phyloP scores from a whole-genome alignment of 2,329 filamentous ascomycete species.

The Botryosphaeria agaves region DNA sequence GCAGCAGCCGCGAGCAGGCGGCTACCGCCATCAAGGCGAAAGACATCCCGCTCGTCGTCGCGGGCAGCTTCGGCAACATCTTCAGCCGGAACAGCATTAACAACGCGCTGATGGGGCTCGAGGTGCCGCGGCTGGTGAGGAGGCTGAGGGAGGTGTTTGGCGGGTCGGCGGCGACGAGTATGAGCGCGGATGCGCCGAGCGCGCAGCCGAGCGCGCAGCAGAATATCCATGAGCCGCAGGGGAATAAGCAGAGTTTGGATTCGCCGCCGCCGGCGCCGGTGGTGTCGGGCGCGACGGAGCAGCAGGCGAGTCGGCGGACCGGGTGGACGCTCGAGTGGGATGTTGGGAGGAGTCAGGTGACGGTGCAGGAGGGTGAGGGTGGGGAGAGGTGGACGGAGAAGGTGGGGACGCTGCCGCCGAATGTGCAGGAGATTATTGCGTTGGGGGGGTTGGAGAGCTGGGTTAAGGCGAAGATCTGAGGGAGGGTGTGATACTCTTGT shows the following conservation, averaged over 20 bases:
- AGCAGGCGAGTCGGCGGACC: constrained; percentile 50
- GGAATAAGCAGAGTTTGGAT: constrained; percentile 33
- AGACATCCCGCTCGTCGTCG: constrained; percentile 61
- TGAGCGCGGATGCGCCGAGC: constrained; percentile 3
- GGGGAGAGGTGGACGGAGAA: constrained; percentile 59
- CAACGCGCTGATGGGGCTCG: constrained; percentile 57
- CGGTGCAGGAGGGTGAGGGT: constrained; percentile 49
- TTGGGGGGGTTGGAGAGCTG: constrained; percentile 64
- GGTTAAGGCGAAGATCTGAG: constrained; percentile 53
- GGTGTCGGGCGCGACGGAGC: constrained; percentile 24
- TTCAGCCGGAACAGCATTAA: constrained; percentile 67
- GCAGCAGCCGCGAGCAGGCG: constrained; percentile 67
- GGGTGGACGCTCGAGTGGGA: constrained; percentile 80
- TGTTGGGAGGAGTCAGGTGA: constrained; percentile 51
- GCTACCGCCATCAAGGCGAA: constrained; percentile 75
- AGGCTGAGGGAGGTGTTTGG: constrained; percentile 45
- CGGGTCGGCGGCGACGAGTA: constrained; percentile 2
- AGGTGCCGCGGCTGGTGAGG: constrained; percentile 49
- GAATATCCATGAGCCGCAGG: constrained; percentile 32
- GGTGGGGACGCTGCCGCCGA: constrained; percentile 68
- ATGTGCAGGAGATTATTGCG: constrained; percentile 71
- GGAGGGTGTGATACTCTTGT: too few relatives aligned
- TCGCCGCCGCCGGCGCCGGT: constrained; percentile 24
- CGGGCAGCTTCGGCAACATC: constrained; percentile 71
- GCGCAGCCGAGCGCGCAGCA: constrained; percentile 13